Base-by-base conservation (phyloP, 306 rosid species). In the Cucurbita ficifolia region DNA sequence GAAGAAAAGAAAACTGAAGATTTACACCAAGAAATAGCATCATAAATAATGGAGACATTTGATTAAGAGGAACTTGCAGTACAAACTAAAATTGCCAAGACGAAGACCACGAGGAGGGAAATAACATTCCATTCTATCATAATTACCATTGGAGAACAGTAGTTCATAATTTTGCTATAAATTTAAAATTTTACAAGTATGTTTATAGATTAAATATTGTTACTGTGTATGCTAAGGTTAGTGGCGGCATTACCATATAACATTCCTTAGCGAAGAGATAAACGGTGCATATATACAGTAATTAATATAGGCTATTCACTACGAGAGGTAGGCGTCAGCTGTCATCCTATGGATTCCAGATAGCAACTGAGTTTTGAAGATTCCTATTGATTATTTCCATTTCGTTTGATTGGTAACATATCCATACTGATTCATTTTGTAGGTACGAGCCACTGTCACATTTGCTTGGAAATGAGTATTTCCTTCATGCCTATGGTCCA, bases 401-500 rank as follows among this genome's bases (percentile, higher is more conserved):
- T 73, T 73, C 22, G 22, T 73, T 73, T 73, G 53, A 57, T 18
- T 8, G 17, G 65, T 55, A 55, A 10, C 36, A 43, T 77, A 74
- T 56, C 5, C 68, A 8, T 70, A 53, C 54, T 35, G 50, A 21
- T 70, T 54, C 51, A 74, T 76, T 56, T 59, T 84, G 77, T 88
- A 95, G 97, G 99, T 95, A 81, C 68, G 97, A 95, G 79, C 96
- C 96, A 36, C 85, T 87, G 19, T 79, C 87, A 22, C 21, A 76
- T 89, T 81, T 95, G 89, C 97, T 95, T 46, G 99, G 99, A 71
- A 89, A 77, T 57, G 99, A 95, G 81, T 95, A 95, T 79, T 95
- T 95, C 76, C 85, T 95, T 76, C 99, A 95, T 87, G 99, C 97
- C 65, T 91, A 95, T 80, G 99, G 97, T 83, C 97, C 99, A 69